These are phyloP conservation scores for Cyamopsis tetragonoloba DNA, from an alignment of 306 rosid species.

Conservation along the genomic window DNA sequence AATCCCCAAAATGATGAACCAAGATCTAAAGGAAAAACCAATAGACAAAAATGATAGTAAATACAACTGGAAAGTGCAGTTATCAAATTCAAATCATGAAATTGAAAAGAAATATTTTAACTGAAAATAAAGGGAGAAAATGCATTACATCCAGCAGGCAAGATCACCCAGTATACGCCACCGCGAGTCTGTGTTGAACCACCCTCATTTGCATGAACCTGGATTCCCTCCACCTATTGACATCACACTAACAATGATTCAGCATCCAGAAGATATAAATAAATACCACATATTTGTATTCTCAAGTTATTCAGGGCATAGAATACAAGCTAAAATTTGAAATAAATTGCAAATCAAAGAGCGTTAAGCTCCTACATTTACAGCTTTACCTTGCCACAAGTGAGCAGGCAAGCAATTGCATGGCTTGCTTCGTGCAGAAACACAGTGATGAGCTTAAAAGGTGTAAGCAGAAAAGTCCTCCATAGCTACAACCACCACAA, in stretches of 20 bases:
- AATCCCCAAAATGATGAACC: slow-evolving; percentile 99
- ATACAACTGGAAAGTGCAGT: slow-evolving; percentile 15
- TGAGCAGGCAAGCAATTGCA: slow-evolving; percentile 89
- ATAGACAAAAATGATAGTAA: slow-evolving; percentile 22
- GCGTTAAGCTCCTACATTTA: slow-evolving; percentile 3
- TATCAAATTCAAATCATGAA: slow-evolving; percentile 17
- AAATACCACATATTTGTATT: slow-evolving; percentile 11
- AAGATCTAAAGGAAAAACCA: slow-evolving; percentile 58
- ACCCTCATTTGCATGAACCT: slow-evolving; percentile 91
- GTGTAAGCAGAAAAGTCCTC: slow-evolving; percentile 84
- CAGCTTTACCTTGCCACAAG: slow-evolving; percentile 80
- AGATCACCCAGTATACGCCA: slow-evolving; percentile 87
- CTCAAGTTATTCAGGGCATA: neutral
- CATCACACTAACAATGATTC: slow-evolving; percentile 23
- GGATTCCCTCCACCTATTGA: slow-evolving; percentile 82
- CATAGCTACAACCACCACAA: slow-evolving; percentile 61
- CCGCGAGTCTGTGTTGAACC: slow-evolving; percentile 88
- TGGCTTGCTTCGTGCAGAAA: slow-evolving; percentile 94
- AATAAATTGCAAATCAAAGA: slow-evolving; percentile 7
- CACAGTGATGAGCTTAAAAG: slow-evolving; percentile 96
- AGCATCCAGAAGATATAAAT: slow-evolving; percentile 17
- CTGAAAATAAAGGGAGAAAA: slow-evolving; percentile 24
- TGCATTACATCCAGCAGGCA: slow-evolving; percentile 94
- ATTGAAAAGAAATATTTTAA: neutral
- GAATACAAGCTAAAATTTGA: slow-evolving; percentile 12